Conservation (phyloP, 257 asterid species). For the Parsonsia alboflavescens region DNA sequence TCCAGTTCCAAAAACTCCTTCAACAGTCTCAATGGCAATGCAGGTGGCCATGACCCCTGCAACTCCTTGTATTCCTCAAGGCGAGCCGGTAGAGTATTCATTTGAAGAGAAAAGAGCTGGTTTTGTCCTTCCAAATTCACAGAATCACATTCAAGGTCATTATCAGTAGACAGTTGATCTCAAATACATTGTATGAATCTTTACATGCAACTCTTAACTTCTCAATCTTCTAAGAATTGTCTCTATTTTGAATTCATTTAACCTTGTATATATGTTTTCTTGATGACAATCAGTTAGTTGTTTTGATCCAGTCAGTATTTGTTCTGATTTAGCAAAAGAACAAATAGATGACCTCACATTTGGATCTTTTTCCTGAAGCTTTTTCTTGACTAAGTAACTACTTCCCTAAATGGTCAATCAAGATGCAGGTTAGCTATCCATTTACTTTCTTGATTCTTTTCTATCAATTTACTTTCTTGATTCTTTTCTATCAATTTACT, state of each 20-base stretch:
- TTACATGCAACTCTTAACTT: neutral
- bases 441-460: too few relatives aligned
- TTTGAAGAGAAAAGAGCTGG: slow-evolving; percentile 79
- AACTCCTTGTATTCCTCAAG: slow-evolving; percentile 12
- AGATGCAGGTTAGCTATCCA: too few relatives aligned
- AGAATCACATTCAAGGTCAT: slow-evolving; percentile 17
- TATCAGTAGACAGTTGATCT: slow-evolving; percentile 21
- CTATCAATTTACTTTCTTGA: too few relatives aligned
- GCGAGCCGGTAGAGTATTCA: slow-evolving; percentile 34
- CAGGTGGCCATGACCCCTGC: slow-evolving; percentile 37
- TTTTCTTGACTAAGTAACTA: neutral
- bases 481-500: neutral
- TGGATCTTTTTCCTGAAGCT: neutral
- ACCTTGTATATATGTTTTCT: neutral
- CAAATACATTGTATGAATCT: neutral
- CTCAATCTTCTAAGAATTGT: neutral
- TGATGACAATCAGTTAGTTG: neutral
- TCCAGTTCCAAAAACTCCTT: slow-evolving; percentile 34
- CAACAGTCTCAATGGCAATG: slow-evolving; percentile 29
- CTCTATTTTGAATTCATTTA: neutral
- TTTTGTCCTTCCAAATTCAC: slow-evolving; percentile 26
- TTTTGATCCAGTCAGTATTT: neutral
- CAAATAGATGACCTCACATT: neutral
- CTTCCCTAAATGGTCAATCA: neutral
- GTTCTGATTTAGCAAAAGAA: neutral